Evolutionary conservation across 129 eudicot genomes (phyloP).

Genomic region (Centaurea solstitialis): DNA sequence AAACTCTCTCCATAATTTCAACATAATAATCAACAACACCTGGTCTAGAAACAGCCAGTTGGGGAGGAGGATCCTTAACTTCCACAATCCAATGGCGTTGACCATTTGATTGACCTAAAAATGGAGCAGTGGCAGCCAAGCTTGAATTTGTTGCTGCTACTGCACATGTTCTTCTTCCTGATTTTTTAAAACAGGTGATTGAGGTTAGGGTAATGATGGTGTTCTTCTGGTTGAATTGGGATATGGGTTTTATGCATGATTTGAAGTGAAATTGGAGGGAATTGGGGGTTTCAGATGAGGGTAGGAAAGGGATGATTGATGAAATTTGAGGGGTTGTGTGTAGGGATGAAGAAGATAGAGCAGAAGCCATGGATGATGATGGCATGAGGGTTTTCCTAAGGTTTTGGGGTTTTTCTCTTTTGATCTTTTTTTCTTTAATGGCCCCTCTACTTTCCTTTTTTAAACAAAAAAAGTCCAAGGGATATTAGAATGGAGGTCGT

Average conservation of each 20-base stretch:
- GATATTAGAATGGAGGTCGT: no score
- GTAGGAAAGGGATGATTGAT: constrained; percentile 28
- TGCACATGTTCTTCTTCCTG: constrained; percentile 9
- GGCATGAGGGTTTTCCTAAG: constrained; percentile 1
- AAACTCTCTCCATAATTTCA: constrained; percentile 42
- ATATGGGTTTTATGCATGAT: not conserved
- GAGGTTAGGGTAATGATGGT: constrained; percentile 20
- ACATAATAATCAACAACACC: constrained; percentile 71
- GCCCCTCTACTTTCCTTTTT: not conserved
- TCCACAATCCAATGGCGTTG: constrained; percentile 64
- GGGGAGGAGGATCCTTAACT: constrained; percentile 59
- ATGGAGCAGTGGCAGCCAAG: constrained; percentile 22
- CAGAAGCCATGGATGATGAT: constrained; percentile 31
- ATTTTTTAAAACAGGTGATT: not conserved
- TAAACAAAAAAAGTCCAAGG: not conserved
- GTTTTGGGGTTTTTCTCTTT: not conserved
- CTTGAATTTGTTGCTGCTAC: constrained; percentile 23
- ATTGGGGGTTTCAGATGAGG: constrained; percentile 13
- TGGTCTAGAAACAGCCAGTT: constrained; percentile 38
- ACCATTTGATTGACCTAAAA: constrained; percentile 7
- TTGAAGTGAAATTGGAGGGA: constrained; percentile 19
- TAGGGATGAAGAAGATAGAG: constrained; percentile 28
- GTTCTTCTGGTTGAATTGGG: constrained; percentile 13
- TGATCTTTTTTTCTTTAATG: not conserved
- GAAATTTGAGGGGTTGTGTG: constrained; percentile 19